phyloP scores from a whole-genome alignment of 2,329 filamentous ascomycete genomes.

The Calonectria honghensis region DNA sequence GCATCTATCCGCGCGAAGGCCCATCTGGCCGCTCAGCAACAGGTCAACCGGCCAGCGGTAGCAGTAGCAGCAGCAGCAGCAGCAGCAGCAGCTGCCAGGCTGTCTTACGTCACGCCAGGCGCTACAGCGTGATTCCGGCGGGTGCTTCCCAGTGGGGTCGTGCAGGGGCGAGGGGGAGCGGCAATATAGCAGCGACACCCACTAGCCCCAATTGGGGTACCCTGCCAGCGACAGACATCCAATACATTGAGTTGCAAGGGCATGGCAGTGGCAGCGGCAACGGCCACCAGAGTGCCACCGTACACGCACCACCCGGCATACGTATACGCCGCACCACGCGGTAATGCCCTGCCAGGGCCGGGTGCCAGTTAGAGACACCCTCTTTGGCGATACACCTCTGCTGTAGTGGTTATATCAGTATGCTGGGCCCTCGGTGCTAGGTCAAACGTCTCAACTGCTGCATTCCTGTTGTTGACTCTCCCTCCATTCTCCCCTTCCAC shows the following conservation, averaged over 20 bases:
- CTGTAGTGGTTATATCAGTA: slow-evolving; percentile 3
- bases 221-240: slow-evolving; percentile 25
- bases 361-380: not conserved
- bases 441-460: slow-evolving; percentile 6
- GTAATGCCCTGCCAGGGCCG: slow-evolving; percentile 1
- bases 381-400: not conserved
- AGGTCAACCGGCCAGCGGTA: not conserved
- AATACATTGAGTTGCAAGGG: slow-evolving; percentile 21
- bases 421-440: slow-evolving; percentile 5
- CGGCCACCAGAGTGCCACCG: not conserved
- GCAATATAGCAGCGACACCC: slow-evolving; percentile 18
- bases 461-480: slow-evolving; percentile 25
- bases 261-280: slow-evolving; percentile 1
- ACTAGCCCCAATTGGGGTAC: slow-evolving; percentile 11
- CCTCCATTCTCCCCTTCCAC: not conserved
- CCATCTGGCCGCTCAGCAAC: no score
- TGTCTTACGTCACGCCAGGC: slow-evolving; percentile 8
- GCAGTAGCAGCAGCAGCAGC: no score
- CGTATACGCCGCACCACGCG: slow-evolving; percentile 25
- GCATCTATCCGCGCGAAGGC: not conserved
- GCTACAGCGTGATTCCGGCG: not conserved
- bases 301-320: slow-evolving; percentile 24
- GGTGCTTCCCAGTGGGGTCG: not conserved
- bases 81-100: not conserved
- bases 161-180: not conserved